Conservation (phyloP, 148 eudicot genomes). For the Dianthus caryophyllus region DNA sequence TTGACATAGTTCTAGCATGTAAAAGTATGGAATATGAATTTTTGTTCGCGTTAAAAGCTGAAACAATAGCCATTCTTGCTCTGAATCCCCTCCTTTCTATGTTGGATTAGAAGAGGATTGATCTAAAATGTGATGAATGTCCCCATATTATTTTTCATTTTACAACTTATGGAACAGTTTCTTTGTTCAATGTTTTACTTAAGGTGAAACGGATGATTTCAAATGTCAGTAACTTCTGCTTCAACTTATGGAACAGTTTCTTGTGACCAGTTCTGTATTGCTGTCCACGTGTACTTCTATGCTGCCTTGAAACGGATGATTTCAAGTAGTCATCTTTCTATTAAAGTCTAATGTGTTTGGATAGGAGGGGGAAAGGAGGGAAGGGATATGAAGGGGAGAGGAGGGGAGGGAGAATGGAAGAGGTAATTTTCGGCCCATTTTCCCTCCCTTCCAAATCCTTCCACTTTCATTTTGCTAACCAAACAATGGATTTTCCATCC, state of each 20-base stretch:
- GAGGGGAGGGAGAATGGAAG: too few relatives aligned
- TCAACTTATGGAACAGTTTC: constrained; percentile 9
- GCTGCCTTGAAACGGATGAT: background rate
- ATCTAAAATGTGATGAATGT: background rate
- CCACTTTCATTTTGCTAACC: too few relatives aligned
- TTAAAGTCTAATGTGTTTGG: too few relatives aligned
- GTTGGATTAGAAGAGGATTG: background rate
- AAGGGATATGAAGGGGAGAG: too few relatives aligned
- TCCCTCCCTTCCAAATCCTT: too few relatives aligned
- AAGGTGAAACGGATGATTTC: background rate
- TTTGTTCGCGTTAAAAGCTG: background rate
- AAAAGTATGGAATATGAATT: background rate
- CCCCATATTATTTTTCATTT: background rate
- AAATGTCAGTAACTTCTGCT: constrained; percentile 3
- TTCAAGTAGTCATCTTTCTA: too few relatives aligned
- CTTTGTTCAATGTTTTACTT: background rate
- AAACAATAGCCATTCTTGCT: background rate
- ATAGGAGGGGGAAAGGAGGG: too few relatives aligned
- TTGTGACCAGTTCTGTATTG: background rate
- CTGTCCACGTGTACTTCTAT: constrained; percentile 7
- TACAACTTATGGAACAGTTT: background rate
- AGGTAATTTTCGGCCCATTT: too few relatives aligned
- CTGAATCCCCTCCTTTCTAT: background rate
- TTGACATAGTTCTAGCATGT: background rate
- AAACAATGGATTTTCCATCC: too few relatives aligned